Evolutionary conservation across 2,329 filamentous ascomycete species (phyloP).

Genomic region (Colletotrichum liriopes): DNA sequence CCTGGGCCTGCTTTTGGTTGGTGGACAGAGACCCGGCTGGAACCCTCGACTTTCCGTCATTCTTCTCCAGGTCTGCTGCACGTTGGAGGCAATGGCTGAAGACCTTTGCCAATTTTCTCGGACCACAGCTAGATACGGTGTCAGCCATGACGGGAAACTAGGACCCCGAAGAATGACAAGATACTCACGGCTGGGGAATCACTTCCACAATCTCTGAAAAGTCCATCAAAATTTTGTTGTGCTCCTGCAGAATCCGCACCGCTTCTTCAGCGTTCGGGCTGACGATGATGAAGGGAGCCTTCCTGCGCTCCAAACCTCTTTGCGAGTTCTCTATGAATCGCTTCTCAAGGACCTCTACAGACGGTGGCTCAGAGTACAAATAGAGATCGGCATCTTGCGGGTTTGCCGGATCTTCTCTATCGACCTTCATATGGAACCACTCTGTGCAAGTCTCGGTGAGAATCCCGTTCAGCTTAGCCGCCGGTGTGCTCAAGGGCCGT

Average conservation of each 20-base stretch:
- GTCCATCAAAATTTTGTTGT: slow-evolving; percentile 44
- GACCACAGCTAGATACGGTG: slow-evolving; percentile 42
- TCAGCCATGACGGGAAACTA: background rate
- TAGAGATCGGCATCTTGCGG: slow-evolving; percentile 45
- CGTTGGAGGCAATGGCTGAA: slow-evolving; percentile 47
- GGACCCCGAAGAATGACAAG: slow-evolving; percentile 39
- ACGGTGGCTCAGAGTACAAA: slow-evolving; percentile 49
- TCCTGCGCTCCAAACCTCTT: slow-evolving; percentile 4
- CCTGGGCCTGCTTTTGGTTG: background rate
- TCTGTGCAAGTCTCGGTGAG: slow-evolving; percentile 50
- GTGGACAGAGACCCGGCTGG: background rate
- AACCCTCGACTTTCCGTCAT: background rate
- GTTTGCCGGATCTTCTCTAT: slow-evolving; percentile 38
- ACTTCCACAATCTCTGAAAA: slow-evolving; percentile 50
- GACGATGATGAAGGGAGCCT: slow-evolving; percentile 49
- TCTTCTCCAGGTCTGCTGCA: slow-evolving; percentile 14
- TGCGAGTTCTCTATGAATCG: slow-evolving; percentile 42
- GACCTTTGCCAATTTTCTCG: slow-evolving; percentile 50
- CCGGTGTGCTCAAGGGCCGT: slow-evolving; percentile 27
- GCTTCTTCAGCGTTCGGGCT: slow-evolving; percentile 51
- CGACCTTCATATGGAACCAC: slow-evolving; percentile 55
- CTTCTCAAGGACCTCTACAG: slow-evolving; percentile 44
- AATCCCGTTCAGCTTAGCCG: slow-evolving; percentile 48
- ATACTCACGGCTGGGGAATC: slow-evolving; percentile 49
- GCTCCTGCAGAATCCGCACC: slow-evolving; percentile 46